These are phyloP conservation scores for Calonectria crousiana DNA, from an alignment of 2,329 filamentous ascomycete genomes.

Conservation along the genomic window DNA sequence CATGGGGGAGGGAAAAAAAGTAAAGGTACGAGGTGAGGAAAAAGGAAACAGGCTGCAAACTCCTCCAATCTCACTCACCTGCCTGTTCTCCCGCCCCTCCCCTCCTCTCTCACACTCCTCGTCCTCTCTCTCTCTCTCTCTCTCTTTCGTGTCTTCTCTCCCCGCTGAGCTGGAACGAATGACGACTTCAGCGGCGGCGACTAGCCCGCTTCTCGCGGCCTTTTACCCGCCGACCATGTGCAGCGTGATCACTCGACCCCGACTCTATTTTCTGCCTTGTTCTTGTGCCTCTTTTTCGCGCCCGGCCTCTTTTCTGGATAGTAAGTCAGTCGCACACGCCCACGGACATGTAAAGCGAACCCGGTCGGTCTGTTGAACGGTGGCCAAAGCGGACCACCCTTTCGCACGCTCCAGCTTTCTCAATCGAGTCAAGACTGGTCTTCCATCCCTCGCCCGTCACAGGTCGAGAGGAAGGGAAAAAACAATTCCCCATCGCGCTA, in stretches of 20 bases:
- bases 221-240: neutral
- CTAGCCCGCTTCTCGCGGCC: neutral
- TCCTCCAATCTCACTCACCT: constrained; percentile 3
- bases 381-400: constrained; percentile 5
- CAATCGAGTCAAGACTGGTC: neutral
- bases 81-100: neutral
- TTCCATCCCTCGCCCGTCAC: constrained; percentile 16
- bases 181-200: neutral
- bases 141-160: neutral
- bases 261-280: neutral
- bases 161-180: neutral
- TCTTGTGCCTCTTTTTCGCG: neutral
- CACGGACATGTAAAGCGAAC: neutral
- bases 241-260: neutral
- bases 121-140: neutral
- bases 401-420: neutral
- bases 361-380: neutral
- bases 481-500: constrained; percentile 19
- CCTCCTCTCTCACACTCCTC: neutral
- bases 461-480: neutral
- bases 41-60: constrained; percentile 8
- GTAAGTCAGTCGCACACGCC: neutral
- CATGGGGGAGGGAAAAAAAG: neutral
- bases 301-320: neutral
- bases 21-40: neutral